Evolutionary conservation across 306 rosid species (phyloP).

Genomic region (Fagus crenata): DNA sequence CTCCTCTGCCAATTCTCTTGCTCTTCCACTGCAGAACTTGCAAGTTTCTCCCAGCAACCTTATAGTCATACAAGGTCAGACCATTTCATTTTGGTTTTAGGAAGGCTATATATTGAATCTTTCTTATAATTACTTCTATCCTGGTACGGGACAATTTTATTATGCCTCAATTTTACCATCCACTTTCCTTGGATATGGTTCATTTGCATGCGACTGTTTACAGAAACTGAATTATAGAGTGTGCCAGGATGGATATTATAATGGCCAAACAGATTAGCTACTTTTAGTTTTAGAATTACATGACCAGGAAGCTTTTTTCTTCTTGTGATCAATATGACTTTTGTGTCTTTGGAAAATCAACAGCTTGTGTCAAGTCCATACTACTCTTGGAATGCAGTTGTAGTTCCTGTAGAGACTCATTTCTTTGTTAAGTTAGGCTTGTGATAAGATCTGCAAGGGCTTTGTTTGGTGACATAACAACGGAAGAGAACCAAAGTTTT

Average conservation of each 20-base stretch:
- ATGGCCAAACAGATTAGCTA: neutral
- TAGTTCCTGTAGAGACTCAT: neutral
- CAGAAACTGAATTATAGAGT: neutral
- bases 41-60: neutral
- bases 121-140: neutral
- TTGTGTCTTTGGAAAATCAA: neutral
- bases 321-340: neutral
- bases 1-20: neutral
- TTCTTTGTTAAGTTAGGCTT: neutral
- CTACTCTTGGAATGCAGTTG: neutral
- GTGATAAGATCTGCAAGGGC: neutral
- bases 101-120: neutral
- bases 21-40: neutral
- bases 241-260: neutral
- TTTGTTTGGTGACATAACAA: neutral
- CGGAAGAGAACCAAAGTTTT: no score
- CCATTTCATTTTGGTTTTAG: neutral
- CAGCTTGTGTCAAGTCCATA: neutral
- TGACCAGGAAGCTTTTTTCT: neutral
- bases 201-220: neutral
- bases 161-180: neutral
- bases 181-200: neutral
- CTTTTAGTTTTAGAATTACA: neutral
- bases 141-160: neutral
- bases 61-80: neutral